Percentiles rank a stretch among this genome's conserved stretches.
phyloP scores from a whole-genome alignment of 306 rosid species.

The Boehmeria nivea region DNA sequence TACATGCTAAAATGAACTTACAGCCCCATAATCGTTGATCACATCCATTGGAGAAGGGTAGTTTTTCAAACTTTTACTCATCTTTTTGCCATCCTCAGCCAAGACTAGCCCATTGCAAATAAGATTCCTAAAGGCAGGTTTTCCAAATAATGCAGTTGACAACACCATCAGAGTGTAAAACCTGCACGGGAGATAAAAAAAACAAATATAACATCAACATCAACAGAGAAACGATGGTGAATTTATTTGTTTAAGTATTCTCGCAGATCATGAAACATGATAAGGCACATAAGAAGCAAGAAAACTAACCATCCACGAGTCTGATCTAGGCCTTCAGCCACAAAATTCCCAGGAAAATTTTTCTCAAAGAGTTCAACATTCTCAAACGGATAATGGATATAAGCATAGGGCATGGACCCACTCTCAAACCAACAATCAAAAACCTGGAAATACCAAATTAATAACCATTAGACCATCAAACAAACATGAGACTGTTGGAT shows the following conservation, averaged over 20 bases:
- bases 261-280: not conserved
- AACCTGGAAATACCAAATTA: constrained; percentile 47
- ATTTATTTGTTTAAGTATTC: not conserved
- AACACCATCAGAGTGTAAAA: constrained; percentile 96
- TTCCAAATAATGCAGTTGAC: constrained; percentile 82
- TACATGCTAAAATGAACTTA: constrained; percentile 32
- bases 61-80: constrained; percentile 93
- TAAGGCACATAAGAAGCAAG: constrained; percentile 6
- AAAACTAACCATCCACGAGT: constrained; percentile 92
- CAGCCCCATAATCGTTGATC: constrained; percentile 83
- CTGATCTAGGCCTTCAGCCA: constrained; percentile 95
- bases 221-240: too few relatives aligned
- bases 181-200: constrained; percentile 39
- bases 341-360: constrained; percentile 93
- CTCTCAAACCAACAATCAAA: constrained; percentile 99
- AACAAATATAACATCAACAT: not conserved
- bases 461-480: constrained; percentile 8
- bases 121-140: constrained; percentile 91
- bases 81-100: constrained; percentile 95
- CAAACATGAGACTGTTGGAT: too few relatives aligned
- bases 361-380: constrained; percentile 82
- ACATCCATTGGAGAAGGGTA: constrained; percentile 89
- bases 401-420: constrained; percentile 98
- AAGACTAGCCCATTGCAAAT: constrained; percentile 97
- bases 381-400: constrained; percentile 93